phyloP scores from a whole-genome alignment of 306 rosid species.

The Echinosophora koreensis region DNA sequence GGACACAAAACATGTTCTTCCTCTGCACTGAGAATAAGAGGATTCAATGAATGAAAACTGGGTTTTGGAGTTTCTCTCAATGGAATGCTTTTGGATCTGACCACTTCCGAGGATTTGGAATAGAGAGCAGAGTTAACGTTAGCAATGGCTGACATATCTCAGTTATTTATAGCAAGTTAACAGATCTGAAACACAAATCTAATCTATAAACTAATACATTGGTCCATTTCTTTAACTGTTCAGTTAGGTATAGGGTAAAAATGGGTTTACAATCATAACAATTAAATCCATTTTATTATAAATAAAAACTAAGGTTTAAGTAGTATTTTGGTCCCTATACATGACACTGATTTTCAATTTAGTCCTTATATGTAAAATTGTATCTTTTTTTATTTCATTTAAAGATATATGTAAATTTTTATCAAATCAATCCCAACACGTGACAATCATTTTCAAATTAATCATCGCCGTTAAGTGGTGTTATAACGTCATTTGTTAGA shows the following conservation, averaged over 20 bases:
- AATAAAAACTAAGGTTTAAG: no score
- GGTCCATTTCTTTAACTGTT: conserved; percentile 17
- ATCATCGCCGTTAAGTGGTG: no score
- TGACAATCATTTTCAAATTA: no score
- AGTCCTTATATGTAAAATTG: no score
- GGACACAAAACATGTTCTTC: conserved; percentile 12
- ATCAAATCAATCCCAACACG: no score
- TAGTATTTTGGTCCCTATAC: no score
- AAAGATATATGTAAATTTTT: no score
- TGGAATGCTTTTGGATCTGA: conserved; percentile 51
- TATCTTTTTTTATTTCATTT: no score
- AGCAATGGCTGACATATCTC: neutral
- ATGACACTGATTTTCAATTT: no score
- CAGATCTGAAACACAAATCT: conserved; percentile 43
- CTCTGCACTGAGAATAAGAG: conserved; percentile 4
- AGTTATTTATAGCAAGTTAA: conserved; percentile 41
- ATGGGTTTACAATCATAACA: no score
- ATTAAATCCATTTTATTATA: no score
- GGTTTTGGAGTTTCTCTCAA: conserved; percentile 25
- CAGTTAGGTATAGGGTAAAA: neutral
- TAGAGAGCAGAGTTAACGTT: neutral
- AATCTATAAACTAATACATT: neutral
- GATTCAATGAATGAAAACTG: conserved; percentile 19
- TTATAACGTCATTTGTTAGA: no score
- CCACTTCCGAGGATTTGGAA: neutral